phyloP scores from a whole-genome alignment of 2,329 filamentous ascomycete species.

The Pseudocercospora macadamiae region DNA sequence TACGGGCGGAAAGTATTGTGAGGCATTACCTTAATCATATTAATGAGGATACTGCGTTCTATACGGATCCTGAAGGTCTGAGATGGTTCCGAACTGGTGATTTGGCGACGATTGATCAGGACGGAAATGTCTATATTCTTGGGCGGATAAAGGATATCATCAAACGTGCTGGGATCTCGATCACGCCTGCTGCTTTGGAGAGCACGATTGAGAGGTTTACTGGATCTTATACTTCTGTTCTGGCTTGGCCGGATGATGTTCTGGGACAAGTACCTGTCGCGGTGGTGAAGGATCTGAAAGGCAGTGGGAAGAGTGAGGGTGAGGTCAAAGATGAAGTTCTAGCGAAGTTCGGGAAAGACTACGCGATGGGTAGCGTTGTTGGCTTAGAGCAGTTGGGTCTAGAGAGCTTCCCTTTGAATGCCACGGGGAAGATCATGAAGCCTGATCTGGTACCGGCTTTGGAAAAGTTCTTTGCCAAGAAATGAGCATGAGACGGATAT shows the following conservation, averaged over 20 bases:
- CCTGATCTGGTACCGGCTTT: conserved; percentile 17
- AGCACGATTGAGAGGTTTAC: conserved; percentile 26
- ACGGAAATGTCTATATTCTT: conserved; percentile 30
- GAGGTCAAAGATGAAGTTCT: conserved; percentile 26
- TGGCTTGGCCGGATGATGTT: conserved; percentile 22
- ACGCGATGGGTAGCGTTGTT: conserved; percentile 24
- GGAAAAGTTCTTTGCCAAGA: background rate
- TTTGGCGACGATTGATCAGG: conserved; percentile 23
- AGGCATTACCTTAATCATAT: conserved; percentile 26
- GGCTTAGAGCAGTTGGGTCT: conserved; percentile 26
- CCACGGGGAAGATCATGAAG: conserved; percentile 33
- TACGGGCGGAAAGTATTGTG: conserved; percentile 15
- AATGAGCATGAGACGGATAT: too few species aligned
- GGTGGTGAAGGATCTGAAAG: conserved; percentile 21
- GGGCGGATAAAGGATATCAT: conserved; percentile 32
- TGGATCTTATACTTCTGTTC: conserved; percentile 19
- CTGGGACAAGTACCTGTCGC: conserved; percentile 29
- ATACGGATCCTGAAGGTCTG: conserved; percentile 16
- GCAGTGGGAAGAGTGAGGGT: conserved; percentile 20
- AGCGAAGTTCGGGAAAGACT: conserved; percentile 27
- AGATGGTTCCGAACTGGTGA: conserved; percentile 35
- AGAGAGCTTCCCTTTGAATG: conserved; percentile 28
- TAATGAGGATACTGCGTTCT: conserved; percentile 22
- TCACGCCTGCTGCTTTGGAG: conserved; percentile 31
- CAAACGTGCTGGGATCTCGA: conserved; percentile 26